phyloP scores from a whole-genome alignment of 106 monocot species.

The Vanilla planifolia region DNA sequence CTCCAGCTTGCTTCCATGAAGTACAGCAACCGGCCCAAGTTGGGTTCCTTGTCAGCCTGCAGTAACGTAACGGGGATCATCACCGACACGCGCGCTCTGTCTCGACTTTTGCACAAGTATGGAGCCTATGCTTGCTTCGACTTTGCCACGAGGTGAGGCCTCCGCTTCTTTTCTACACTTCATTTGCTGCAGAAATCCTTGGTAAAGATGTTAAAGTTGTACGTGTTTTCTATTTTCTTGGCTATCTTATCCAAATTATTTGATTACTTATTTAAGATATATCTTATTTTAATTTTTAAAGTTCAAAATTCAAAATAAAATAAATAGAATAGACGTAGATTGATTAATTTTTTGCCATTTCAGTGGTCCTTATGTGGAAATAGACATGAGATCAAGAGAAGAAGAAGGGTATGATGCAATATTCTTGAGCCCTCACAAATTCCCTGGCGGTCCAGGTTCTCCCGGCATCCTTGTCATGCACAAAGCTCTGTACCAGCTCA shows the following conservation, averaged over 20 bases:
- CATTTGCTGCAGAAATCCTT: too few relatives aligned
- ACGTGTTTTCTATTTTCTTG: too few relatives aligned
- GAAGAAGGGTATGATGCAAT: constrained; percentile 44
- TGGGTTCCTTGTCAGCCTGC: constrained; percentile 61
- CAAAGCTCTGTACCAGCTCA: constrained; percentile 31
- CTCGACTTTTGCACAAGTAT: constrained; percentile 28
- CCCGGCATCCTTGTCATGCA: constrained; percentile 49
- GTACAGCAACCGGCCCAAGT: constrained; percentile 24
- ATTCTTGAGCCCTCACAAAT: constrained; percentile 56
- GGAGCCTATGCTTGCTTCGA: constrained; percentile 57
- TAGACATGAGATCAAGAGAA: constrained; percentile 35
- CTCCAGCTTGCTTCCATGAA: constrained; percentile 6
- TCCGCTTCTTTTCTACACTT: too few relatives aligned
- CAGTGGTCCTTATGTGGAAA: constrained; percentile 49
- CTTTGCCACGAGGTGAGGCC: constrained; percentile 39
- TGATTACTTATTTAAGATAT: too few relatives aligned
- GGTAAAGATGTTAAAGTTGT: too few relatives aligned
- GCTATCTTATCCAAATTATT: too few relatives aligned
- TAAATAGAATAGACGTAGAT: too few relatives aligned
- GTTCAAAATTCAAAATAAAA: too few relatives aligned
- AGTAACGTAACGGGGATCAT: constrained; percentile 48
- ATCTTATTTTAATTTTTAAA: too few relatives aligned
- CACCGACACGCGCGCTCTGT: constrained; percentile 29
- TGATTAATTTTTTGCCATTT: too few relatives aligned
- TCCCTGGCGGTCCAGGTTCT: constrained; percentile 41